Evolutionary conservation across 441 rosid species (phyloP).

Genomic region (Croton laevigatus): DNA sequence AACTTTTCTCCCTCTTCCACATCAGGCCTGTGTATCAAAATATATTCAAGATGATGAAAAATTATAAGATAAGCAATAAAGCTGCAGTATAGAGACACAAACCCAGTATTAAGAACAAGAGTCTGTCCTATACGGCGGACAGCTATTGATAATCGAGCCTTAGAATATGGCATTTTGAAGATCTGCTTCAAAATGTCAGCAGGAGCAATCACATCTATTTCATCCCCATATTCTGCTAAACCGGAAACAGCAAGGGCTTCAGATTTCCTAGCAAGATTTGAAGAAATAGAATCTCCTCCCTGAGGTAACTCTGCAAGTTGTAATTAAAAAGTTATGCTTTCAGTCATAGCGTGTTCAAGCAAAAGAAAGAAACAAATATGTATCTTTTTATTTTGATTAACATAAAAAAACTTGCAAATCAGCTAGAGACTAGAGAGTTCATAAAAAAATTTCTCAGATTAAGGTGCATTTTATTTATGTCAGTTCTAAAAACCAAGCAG

Average conservation of each 20-base stretch:
- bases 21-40: slow-evolving; percentile 66
- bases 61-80: slow-evolving; percentile 6
- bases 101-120: slow-evolving; percentile 90
- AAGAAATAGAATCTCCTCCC: slow-evolving; percentile 59
- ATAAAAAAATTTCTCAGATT: neutral
- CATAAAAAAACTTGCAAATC: neutral
- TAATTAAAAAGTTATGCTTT: slow-evolving; percentile 18
- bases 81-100: slow-evolving; percentile 22
- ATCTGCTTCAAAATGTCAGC: slow-evolving; percentile 92
- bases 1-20: slow-evolving; percentile 89
- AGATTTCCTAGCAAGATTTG: slow-evolving; percentile 69
- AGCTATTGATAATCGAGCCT: slow-evolving; percentile 85
- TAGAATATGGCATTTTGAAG: slow-evolving; percentile 92
- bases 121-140: slow-evolving; percentile 93
- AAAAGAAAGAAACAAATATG: slow-evolving; percentile 4
- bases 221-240: slow-evolving; percentile 89
- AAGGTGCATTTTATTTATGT: neutral
- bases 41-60: slow-evolving; percentile 15
- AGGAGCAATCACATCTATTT: slow-evolving; percentile 88
- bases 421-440: neutral
- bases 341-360: slow-evolving; percentile 17
- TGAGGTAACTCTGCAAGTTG: slow-evolving; percentile 53
- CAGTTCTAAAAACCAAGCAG: neutral
- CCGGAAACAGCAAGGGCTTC: slow-evolving; percentile 94
- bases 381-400: neutral